Conservation (phyloP, 2,329 filamentous ascomycete species). For the Trichoderma endophyticum region DNA sequence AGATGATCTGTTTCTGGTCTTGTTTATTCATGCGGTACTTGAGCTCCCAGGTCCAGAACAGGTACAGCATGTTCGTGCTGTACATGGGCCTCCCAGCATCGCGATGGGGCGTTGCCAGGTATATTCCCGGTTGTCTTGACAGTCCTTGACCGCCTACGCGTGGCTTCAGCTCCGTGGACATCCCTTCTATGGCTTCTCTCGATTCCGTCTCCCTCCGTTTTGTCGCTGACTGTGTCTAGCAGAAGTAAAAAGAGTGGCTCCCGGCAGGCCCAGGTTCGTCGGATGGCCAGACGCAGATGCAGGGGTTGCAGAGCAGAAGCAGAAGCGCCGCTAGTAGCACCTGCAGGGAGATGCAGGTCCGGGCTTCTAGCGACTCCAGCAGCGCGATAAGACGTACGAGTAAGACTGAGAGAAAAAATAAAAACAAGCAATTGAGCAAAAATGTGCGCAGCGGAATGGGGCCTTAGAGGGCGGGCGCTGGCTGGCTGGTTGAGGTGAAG, state of each 20-base stretch:
- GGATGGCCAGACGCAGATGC: slow-evolving; percentile 1
- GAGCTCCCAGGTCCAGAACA: background rate
- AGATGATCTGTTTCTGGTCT: background rate
- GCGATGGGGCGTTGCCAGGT: background rate
- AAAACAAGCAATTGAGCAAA: background rate
- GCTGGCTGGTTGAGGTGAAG: background rate
- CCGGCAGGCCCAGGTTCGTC: background rate
- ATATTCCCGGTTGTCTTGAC: background rate
- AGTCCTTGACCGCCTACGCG: background rate
- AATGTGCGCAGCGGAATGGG: background rate
- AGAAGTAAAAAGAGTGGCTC: background rate
- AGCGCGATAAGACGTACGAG: background rate
- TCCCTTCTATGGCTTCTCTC: background rate
- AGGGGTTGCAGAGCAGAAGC: background rate
- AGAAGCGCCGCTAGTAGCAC: slow-evolving; percentile 11
- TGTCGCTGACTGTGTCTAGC: slow-evolving; percentile 2
- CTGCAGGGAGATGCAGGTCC: slow-evolving; percentile 16
- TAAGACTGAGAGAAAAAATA: background rate
- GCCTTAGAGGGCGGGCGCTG: background rate
- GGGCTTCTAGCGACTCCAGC: background rate
- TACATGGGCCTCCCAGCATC: background rate
- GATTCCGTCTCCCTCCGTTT: background rate
- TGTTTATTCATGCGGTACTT: background rate
- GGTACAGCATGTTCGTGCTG: background rate
- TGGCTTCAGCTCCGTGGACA: background rate